Evolutionary conservation across 305 asterid genomes (phyloP).

Genomic region (Fraxinus velutina): DNA sequence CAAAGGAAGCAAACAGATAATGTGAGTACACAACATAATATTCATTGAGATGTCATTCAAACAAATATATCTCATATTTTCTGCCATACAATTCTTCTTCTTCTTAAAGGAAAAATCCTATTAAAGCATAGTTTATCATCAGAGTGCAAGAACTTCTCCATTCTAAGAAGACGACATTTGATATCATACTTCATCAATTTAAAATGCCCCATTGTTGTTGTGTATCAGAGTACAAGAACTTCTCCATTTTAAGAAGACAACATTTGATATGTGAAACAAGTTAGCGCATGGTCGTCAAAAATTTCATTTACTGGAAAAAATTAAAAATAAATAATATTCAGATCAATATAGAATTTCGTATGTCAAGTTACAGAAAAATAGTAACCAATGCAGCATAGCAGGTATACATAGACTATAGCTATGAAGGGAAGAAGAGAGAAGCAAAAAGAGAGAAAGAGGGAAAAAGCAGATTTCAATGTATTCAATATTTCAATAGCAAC

Average conservation of each 20-base stretch:
- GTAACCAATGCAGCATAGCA: background rate
- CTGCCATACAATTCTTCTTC: constrained; percentile 6
- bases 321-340: background rate
- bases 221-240: background rate
- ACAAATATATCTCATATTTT: constrained; percentile 1
- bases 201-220: constrained; percentile 2
- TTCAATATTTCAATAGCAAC: background rate
- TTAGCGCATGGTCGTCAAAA: background rate
- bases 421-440: background rate
- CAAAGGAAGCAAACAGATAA: constrained; percentile 7
- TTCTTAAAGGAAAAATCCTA: background rate
- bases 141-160: constrained; percentile 10
- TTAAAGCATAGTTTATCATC: background rate
- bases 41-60: background rate
- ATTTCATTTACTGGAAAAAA: constrained; percentile 5
- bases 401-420: background rate
- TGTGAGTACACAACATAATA: constrained; percentile 14
- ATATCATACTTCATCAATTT: constrained; percentile 6
- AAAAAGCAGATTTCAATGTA: background rate
- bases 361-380: constrained; percentile 17
- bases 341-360: background rate
- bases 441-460: background rate
- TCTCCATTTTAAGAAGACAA: constrained; percentile 17
- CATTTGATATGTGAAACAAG: constrained; percentile 13
- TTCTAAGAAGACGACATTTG: constrained; percentile 11